A percentile compares a stretch with the other conserved stretches of the same genome.
Conservation (phyloP, 148 eudicot genomes). For the Vaccinium macrocarpon region DNA sequence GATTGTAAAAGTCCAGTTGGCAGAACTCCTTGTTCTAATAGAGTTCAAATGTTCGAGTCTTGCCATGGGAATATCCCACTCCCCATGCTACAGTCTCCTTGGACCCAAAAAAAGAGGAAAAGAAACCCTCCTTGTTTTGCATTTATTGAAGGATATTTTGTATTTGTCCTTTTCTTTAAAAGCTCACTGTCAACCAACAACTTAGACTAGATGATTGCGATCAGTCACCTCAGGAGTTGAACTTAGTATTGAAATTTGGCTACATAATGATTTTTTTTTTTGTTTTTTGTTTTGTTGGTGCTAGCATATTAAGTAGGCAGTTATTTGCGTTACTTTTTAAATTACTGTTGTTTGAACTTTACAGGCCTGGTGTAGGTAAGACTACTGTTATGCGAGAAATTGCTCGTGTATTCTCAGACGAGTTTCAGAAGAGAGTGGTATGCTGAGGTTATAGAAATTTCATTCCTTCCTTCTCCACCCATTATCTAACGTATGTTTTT, state of each 20-base stretch:
- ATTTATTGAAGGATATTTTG: neutral
- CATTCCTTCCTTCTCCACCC: neutral
- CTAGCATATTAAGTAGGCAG: neutral
- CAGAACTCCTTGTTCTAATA: neutral
- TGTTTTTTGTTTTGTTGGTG: neutral
- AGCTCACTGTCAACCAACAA: neutral
- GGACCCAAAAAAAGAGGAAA: neutral
- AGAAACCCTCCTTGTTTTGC: neutral
- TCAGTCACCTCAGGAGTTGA: neutral
- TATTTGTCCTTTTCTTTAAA: neutral
- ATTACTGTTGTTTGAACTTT: conserved; percentile 8
- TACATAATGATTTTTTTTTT: neutral
- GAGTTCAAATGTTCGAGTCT: neutral
- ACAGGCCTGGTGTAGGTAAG: conserved; percentile 60
- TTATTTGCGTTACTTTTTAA: neutral
- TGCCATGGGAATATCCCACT: neutral
- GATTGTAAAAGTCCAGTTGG: neutral
- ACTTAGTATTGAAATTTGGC: neutral
- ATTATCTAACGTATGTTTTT: neutral
- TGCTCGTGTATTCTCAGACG: conserved; percentile 45
- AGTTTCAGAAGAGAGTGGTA: conserved; percentile 52
- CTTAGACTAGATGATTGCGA: neutral
- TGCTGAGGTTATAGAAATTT: neutral
- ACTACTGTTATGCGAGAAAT: conserved; percentile 56
- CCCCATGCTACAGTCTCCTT: neutral